Base-by-base conservation (phyloP, 257 asterid genomes). In the Jacaranda copaia region DNA sequence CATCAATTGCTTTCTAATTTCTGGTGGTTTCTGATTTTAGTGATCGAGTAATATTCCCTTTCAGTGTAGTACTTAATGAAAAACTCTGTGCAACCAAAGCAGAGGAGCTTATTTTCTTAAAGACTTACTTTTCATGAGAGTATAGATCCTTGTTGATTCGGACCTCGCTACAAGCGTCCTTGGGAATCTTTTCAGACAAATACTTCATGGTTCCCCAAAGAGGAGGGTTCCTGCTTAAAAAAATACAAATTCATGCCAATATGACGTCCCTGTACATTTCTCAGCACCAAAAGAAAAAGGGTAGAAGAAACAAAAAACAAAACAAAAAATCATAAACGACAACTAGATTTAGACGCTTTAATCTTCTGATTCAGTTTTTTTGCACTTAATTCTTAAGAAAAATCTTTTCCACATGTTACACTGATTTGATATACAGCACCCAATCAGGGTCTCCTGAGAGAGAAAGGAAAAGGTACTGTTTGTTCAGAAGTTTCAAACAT, bases 151-250 rank as follows among this genome's bases (percentile, higher is more conserved):
- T 85, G 89, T 91, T 91, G 85, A 89, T 89, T 77, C 91, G 95
- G 74, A 85, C 97, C 80, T 87, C 87, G 85, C 89, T 91, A 15
- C 92, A 89, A 72, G 95, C 86, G 79, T 91, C 95, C 84, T 86
- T 86, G 0, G 97, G 95, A 77, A 91, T 91, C 82, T 91, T 91
- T 84, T 91, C 95, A 0, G 90, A 77, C 25, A 91, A 90, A 81
- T 80, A 89, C 87, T 91, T 91, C 95, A 88, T 89, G 58, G 91
- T 87, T 66, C 95, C 97, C 95, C 97, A 91, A 51, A 89, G 88
- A 53, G 95, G 93, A 25, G 95, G 91, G 46, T 83, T 89, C 86
- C 97, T 91, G 89, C 82, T 59, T 59, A 10, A 59, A 12, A 59
- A 59, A 10, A 32, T 20, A 57, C 12, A 20, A 59, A 53, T 1